Base-by-base conservation (phyloP, 805 yeast genomes). In the Jamesozyma piceae region DNA sequence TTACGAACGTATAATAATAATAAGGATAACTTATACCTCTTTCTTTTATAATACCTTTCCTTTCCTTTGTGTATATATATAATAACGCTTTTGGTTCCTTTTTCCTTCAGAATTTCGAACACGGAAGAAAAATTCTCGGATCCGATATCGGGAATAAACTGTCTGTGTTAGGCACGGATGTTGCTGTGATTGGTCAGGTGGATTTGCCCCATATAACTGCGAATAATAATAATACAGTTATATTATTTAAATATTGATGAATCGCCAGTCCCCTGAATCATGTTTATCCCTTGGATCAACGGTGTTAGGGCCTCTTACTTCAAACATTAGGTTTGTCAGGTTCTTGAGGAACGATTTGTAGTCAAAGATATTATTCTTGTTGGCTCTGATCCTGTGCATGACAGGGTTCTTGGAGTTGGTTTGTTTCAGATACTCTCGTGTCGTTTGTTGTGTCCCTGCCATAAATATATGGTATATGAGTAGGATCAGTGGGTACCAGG, bases 351-450 rank as follows among this genome's bases (percentile, higher is more conserved):
- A 43, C 11, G 57, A 59, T 3, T 57, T 62, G 8, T 58, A 53
- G 42, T 65, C 67, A 54, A 55, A 74, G 4, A 72, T 69, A 39
- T 65, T 67, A 26, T 50, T 49, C 35, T 63, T 52, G 6, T 45
- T 43, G 6, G 49, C 35, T 3, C 38, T 44, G 14, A 58, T 48
- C 20, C 45, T 44, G 32, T 57, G 55, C 42, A 57, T 49, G 5
- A 61, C 49, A 11, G 68, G 65, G 44, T 48, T 51, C 36, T 63
- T 57, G 4, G 63, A 54, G 10, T 71, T 67, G 6, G 67, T 62
- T 21, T 69, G 60, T 51, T 73, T 74, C 39, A 85, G 63, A 53
- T 72, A 84, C 50, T 85, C 95, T 47, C 88, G 68, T 5, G 95
- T 84, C 8, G 89, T 80, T 48, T 80, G 69, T 38, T 79, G 80